Base-by-base conservation (phyloP, 768 basidiomycete species). In the Agaricus sinodeliciosus region DNA sequence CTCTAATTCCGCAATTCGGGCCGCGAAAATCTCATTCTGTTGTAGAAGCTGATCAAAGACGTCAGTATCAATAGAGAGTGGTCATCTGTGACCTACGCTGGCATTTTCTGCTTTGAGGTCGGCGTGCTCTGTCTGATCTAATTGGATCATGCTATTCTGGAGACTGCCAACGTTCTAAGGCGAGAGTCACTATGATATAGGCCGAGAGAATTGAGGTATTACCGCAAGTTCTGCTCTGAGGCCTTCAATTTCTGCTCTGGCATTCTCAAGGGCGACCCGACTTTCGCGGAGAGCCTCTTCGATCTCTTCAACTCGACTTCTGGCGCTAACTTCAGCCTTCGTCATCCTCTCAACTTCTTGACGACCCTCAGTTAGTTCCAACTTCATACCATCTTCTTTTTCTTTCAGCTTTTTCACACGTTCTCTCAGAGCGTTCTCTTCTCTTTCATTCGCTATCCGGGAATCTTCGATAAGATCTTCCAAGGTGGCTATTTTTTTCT, bases 241-340 rank as follows among this genome's bases (percentile, higher is more conserved):
- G 69, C 71, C 55, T 70, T 99, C 95, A 11, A 97, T 87, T 67
- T 99, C 95, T 12, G 89, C 90, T 51, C 89, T 73, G 4, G 94
- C 89, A 60, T 86, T 87, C 66, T 98, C 94, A 9, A 98, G 76
- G 0, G 94, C 90, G 42, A 82, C 75, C 2, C 84, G 85, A 59
- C 87, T 91, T 71, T 97, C 94, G 57, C 86, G 74, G 37, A 98
- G 71, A 2, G 95, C 95, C 60, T 87, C 89, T 65, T 95, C 93
- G 18, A 93, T 78, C 64, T 99, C 95, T 54, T 85, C 85, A 0
- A 91, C 75, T 26, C 92, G 78, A 27, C 68, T 65, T 54, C 85
- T 79, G 0, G 85, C 81, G 40, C 67, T 65, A 12, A 70, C 73
- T 62, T 93, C 90, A 0, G 82, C 75, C 60, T 82, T 81, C 43